phyloP scores from a whole-genome alignment of 208 protist genomes.

The Histomonas meleagridis region DNA sequence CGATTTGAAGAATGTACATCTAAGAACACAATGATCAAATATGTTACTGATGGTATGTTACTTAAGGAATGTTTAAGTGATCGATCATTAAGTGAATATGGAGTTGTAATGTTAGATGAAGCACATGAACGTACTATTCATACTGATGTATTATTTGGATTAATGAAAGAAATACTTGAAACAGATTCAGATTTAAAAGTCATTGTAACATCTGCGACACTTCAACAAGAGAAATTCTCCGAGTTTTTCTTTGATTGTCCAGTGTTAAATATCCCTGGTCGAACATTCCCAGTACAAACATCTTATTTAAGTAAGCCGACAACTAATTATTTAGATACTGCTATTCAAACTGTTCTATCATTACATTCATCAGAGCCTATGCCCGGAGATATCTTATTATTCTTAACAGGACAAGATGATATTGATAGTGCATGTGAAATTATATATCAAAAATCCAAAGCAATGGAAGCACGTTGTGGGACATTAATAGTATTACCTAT shows the following conservation, averaged over 20 bases:
- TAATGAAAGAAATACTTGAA: slow-evolving; percentile 75
- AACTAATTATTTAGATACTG: slow-evolving; percentile 84
- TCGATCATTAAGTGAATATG: slow-evolving; percentile 70
- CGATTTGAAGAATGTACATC: slow-evolving; percentile 89
- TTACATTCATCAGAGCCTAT: slow-evolving; percentile 79
- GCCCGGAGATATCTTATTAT: slow-evolving; percentile 91
- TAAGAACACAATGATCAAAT: slow-evolving; percentile 80
- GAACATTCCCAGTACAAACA: slow-evolving; percentile 77
- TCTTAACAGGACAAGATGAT: slow-evolving; percentile 89
- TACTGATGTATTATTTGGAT: slow-evolving; percentile 91
- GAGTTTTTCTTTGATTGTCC: slow-evolving; percentile 84
- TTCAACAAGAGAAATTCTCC: slow-evolving; percentile 88
- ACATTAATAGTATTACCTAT: slow-evolving; percentile 75
- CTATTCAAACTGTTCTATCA: slow-evolving; percentile 85
- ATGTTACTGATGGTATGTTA: slow-evolving; percentile 94
- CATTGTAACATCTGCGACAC: slow-evolving; percentile 89
- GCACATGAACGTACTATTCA: slow-evolving; percentile 93
- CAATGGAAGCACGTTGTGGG: slow-evolving; percentile 45
- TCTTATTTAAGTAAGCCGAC: slow-evolving; percentile 69
- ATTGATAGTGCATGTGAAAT: slow-evolving; percentile 91
- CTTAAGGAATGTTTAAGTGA: slow-evolving; percentile 84
- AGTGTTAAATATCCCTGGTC: slow-evolving; percentile 86
- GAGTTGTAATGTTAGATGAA: slow-evolving; percentile 93
- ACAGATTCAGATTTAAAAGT: slow-evolving; percentile 73
- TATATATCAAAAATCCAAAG: slow-evolving; percentile 71